Evolutionary conservation across 176 grass and related monocot species (phyloP), one percentile per base, ranked within the genome.

Genomic region (Phoenix dactylifera): DNA sequence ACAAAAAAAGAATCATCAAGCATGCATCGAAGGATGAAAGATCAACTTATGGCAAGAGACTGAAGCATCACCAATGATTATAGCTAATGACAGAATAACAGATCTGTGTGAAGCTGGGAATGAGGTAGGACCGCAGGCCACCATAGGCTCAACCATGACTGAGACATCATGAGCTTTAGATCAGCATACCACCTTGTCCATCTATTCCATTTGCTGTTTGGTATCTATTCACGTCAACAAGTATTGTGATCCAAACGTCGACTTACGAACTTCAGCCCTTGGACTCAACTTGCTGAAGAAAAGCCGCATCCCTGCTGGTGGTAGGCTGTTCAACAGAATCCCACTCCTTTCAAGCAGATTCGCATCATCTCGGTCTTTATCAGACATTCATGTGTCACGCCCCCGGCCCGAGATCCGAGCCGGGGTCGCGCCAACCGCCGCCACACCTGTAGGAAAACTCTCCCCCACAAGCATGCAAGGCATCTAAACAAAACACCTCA

Each of bases 71-170:
- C 10, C 2, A 2, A 44, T 1, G 32, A 39, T 39, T 0, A 10
- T 39, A 39, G 2, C 1, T 2, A 1, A 0, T 1, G 35, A 6
- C 9, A 12, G 35, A 44, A 14, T 44, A 14, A 44, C 3, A 44
- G 10, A 2, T 2, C 3, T 44, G 35, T 10, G 12, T 12, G 2
- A 44, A 44, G 35, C 1, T 76, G 24, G 72, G 61, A n/a, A 79
- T 44, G 58, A 85, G 65, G 16, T n/a, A 85, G 55, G 5, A 65
- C 55, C 3, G 15, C 62, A 0, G 0, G 30, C 83, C 12, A 39
- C 35, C 3, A 80, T 68, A 85, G 23, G 19, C 69, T 73, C 5
- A 85, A 70, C 77, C 83, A 80, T 23, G 77, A 26, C 73, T 76
- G 16, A 73, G 68, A 81, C 81, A 60, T 77, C 78, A 26, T 64